Base-by-base conservation (phyloP, 768 basidiomycete species). In the Lentinula edodes region DNA sequence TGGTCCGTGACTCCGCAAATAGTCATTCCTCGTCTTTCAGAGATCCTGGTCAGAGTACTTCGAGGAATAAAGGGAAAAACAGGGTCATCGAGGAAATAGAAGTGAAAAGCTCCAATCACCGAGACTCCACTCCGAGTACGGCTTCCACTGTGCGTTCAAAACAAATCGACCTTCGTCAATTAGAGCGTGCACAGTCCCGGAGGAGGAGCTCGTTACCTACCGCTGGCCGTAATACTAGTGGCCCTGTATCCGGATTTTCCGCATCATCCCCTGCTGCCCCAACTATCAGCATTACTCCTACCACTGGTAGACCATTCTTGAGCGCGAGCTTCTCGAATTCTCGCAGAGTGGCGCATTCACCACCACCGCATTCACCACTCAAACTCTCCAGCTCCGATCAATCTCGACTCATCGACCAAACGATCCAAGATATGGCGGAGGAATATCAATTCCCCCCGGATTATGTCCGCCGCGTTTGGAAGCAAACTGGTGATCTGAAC, bases 361-460 rank as follows among this genome's bases (percentile, higher is more conserved):
- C n/a, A 20, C 6, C 52, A 39, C 38, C 52, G 4, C 32, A 50
- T 48, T 59, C 58, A 3, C 46, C 58, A 5, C 28, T 59, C 34
- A 48, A 48, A 50, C 46, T 59, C 6, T 59, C 58, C 23, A 6
- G 15, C n/a, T 35, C 43, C 12, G 58, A 59, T 38, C 45, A 59
- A 51, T 48, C 43, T 13, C 43, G 45, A 32, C 48, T 59, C 34
- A 50, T 59, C 8, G 58, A 59, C 6, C 45, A 35, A 20, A 45
- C 38, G 16, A 51, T 59, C 38, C 45, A 38, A 34, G 36, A 38
- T 34, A 35, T 59, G 46, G 8, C 45, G 5, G 16, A 41, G 16
- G 41, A 59, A 23, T 59, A 59, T 45, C 23, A 36, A 3, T 59
- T 59, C 38, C 58, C 58, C 39, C 58, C 43, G 6, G 58, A 59